Base-by-base conservation (phyloP, 208 protist genomes). In the Crithidia mellificae region DNA sequence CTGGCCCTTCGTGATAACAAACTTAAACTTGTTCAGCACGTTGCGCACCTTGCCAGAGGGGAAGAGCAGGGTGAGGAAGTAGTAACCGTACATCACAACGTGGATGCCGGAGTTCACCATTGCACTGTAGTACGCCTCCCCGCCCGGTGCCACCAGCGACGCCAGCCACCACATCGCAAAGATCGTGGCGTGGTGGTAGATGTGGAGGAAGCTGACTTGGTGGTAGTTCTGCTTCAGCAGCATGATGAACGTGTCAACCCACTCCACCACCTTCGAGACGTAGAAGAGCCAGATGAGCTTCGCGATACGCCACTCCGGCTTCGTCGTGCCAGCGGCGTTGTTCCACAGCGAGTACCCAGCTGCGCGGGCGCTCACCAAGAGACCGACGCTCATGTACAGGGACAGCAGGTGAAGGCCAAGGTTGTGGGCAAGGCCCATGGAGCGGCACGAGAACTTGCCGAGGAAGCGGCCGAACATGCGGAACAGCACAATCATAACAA, bases 21-120 rank as follows among this genome's bases (percentile, higher is more conserved):
- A 91, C 72, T 91, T 91, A 59, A 88, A 85, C 46, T 73, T 77
- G 73, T 76, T 83, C 43, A 92, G 68, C 43, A 85, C 66, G 46
- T 74, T 69, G 44, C 86, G 86, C 27, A 92, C 54, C 20, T 43
- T 27, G 25, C 86, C 86, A 2, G 70, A 68, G 14, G 76, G 72
- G 53, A 92, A 92, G 0, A 90, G 44, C 19, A 86, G 64, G 6
- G 87, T 90, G 20, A 86, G 53, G 47, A 94, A 91, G 72, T 94
- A 91, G 81, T 94, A 92, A 41, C 78, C 77, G 74, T 92, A 94
- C 88, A 94, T 94, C 54, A 90, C 64, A 19, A 94, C 84, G 62
- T 91, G 88, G n/a, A 94, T 64, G 29, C 69, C 70, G 14, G 81
- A 87, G 81, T 94, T 94, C 29, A 90, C 78, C 77, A 89, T 87